Evolutionary conservation across 306 rosid genomes (phyloP).

Genomic region (Sphenostylis stenocarpa): DNA sequence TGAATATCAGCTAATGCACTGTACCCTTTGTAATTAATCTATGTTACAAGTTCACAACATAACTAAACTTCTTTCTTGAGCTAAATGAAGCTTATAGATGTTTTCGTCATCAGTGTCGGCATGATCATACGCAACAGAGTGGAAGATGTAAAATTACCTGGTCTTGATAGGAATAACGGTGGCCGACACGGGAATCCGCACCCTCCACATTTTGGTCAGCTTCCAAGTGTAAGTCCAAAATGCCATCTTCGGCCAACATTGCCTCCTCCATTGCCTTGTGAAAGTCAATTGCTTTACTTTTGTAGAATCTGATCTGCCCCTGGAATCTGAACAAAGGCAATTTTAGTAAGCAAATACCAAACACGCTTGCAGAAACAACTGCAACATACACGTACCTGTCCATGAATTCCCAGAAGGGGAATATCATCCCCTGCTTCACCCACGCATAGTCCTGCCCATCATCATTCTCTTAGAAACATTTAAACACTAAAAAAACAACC

Average conservation of each 20-base stretch:
- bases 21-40: not conserved
- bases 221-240: constrained; percentile 43
- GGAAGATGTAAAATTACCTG: constrained; percentile 45
- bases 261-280: constrained; percentile 91
- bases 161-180: constrained; percentile 34
- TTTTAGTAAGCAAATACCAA: constrained; percentile 4
- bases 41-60: constrained; percentile 6
- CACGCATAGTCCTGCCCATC: constrained; percentile 80
- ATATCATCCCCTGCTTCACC: constrained; percentile 86
- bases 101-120: not conserved
- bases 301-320: constrained; percentile 78
- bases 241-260: constrained; percentile 70
- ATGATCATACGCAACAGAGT: constrained; percentile 4
- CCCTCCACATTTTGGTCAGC: constrained; percentile 40
- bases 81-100: not conserved
- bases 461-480: constrained; percentile 24
- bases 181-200: constrained; percentile 40
- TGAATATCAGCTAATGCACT: not conserved
- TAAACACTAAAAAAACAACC: constrained; percentile 1
- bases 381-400: constrained; percentile 61
- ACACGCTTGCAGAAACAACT: constrained; percentile 7
- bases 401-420: constrained; percentile 74
- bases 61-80: not conserved
- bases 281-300: constrained; percentile 70
- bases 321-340: constrained; percentile 56